Evolutionary conservation across 768 basidiomycete genomes (phyloP).

Genomic region (Tylopilus balloui): DNA sequence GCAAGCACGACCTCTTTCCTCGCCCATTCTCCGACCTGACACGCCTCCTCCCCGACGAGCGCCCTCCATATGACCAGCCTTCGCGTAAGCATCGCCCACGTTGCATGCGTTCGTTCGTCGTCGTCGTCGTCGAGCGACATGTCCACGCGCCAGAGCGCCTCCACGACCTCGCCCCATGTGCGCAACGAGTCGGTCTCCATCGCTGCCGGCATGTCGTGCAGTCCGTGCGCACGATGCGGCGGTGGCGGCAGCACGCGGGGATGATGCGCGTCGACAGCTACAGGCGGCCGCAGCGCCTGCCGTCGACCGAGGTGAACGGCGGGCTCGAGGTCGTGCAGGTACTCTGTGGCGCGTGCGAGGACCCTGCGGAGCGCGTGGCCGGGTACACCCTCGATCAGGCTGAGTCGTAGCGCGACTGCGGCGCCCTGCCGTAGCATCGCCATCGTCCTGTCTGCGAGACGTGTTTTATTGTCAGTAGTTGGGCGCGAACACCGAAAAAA

Average conservation of each 20-base stretch:
- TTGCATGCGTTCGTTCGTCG: conserved; percentile 17
- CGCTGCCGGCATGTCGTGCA: conserved; percentile 33
- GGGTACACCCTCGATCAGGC: conserved; percentile 30
- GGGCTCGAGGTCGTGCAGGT: conserved; percentile 30
- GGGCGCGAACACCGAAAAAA: neutral
- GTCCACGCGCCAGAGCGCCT: conserved; percentile 38
- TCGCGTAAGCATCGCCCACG: conserved; percentile 53
- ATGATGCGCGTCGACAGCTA: neutral
- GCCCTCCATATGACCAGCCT: conserved; percentile 56
- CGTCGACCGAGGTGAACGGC: conserved; percentile 2
- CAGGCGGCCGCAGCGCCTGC: neutral
- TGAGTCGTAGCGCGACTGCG: conserved; percentile 34
- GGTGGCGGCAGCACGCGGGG: conserved; percentile 19
- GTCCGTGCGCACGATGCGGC: conserved; percentile 33
- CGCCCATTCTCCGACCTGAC: conserved; percentile 52
- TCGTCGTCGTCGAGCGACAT: conserved; percentile 16
- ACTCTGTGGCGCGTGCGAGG: conserved; percentile 27
- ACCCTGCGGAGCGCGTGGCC: conserved; percentile 28
- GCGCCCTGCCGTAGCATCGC: conserved; percentile 24
- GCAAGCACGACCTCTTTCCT: conserved; percentile 26
- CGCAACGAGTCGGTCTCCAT: conserved; percentile 31
- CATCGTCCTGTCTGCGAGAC: conserved; percentile 17
- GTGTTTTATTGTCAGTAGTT: neutral
- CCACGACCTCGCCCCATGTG: conserved; percentile 50
- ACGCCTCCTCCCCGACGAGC: conserved; percentile 36